Percentiles rank a stretch among this genome's conserved stretches.
Conservation (phyloP, 345 rosid species). For the Cardamine resedifolia region DNA sequence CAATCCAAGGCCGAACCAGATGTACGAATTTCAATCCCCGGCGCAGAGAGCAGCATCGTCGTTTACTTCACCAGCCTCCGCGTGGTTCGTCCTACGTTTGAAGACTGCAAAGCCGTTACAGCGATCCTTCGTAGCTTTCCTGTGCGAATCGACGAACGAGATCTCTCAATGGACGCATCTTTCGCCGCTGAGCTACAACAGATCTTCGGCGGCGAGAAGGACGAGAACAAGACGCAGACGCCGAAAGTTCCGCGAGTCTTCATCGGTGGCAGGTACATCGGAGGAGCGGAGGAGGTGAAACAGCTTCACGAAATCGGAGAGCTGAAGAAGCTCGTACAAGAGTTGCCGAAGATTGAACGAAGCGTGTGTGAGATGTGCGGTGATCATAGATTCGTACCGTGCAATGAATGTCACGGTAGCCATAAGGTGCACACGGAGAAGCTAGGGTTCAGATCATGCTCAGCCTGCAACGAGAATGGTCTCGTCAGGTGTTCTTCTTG, state of each 20-base stretch:
- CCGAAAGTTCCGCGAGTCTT: conserved; percentile 68
- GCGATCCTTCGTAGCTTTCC: conserved; percentile 65
- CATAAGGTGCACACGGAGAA: conserved; percentile 71
- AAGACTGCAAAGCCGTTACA: conserved; percentile 64
- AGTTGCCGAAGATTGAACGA: conserved; percentile 48
- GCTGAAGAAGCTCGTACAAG: conserved; percentile 73
- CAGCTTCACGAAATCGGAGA: conserved; percentile 83
- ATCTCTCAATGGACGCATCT: conserved; percentile 76
- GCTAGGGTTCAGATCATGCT: conserved; percentile 62
- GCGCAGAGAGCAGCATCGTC: conserved; percentile 60
- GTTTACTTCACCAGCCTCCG: conserved; percentile 83
- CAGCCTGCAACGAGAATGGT: conserved; percentile 83
- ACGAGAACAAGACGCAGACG: conserved; percentile 30
- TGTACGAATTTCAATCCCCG: conserved; percentile 42
- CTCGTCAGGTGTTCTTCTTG: conserved; percentile 86
- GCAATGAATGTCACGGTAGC: conserved; percentile 72
- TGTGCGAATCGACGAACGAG: conserved; percentile 78
- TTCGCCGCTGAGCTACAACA: conserved; percentile 55
- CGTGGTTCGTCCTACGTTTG: conserved; percentile 78
- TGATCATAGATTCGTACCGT: conserved; percentile 63
- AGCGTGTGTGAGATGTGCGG: conserved; percentile 67
- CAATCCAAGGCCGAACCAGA: conserved; percentile 31
- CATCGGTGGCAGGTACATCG: conserved; percentile 78
- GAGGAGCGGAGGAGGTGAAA: conserved; percentile 81
- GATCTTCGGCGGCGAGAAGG: conserved; percentile 28